Percentiles rank a stretch among this genome's conserved stretches.
Evolutionary conservation across 768 basidiomycete genomes (phyloP).

Genomic region (Rhodotorula babjevae): DNA sequence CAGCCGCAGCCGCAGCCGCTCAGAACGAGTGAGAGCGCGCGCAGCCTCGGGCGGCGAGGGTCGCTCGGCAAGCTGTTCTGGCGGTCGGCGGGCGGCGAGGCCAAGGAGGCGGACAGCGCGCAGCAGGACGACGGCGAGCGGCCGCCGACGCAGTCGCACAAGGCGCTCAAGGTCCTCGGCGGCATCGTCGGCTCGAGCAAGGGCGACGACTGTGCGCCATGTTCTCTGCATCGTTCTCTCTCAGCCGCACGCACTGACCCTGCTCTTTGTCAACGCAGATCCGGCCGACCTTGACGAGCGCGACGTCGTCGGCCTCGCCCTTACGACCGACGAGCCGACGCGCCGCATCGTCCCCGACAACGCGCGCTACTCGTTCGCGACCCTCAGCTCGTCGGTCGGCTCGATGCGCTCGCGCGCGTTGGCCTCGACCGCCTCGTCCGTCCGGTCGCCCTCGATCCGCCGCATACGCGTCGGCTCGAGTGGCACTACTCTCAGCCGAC

Average conservation of each 20-base stretch:
- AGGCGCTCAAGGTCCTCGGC: constrained; percentile 4
- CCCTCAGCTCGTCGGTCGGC: background rate
- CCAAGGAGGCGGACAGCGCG: background rate
- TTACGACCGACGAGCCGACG: constrained; percentile 17
- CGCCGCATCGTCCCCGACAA: constrained; percentile 20
- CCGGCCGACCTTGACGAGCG: background rate
- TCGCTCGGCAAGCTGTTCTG: background rate
- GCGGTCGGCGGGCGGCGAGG: background rate
- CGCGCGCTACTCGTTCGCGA: constrained; percentile 22
- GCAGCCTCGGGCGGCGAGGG: background rate
- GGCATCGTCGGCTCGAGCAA: background rate
- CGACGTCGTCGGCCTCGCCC: constrained; percentile 12
- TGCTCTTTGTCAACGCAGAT: too few species aligned
- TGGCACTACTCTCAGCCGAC: background rate
- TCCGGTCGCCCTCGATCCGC: background rate
- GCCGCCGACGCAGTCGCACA: background rate
- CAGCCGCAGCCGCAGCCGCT: background rate
- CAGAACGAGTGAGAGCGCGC: background rate
- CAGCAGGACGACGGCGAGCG: background rate
- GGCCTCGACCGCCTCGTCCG: background rate
- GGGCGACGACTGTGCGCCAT: background rate
- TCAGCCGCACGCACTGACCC: background rate
- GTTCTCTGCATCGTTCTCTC: too few species aligned
- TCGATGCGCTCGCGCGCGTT: constrained; percentile 6
- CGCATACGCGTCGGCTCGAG: background rate